phyloP scores from a whole-genome alignment of 2,329 filamentous ascomycete species.

The Fusarium nygamai region DNA sequence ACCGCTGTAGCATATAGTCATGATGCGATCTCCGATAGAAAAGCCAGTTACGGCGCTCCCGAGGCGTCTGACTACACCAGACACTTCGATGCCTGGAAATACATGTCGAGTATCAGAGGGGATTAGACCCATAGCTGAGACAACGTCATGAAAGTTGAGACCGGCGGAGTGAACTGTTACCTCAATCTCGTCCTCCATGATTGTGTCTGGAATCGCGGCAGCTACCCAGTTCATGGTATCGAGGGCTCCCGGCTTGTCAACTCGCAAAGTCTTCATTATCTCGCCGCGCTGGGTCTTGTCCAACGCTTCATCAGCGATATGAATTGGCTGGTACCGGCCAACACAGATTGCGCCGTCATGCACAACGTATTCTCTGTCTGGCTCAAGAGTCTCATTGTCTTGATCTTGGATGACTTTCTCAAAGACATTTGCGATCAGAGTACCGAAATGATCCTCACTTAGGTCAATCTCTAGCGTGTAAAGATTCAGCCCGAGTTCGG shows the following conservation, averaged over 20 bases:
- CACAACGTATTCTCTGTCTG: conserved; percentile 10
- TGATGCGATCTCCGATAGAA: conserved; percentile 39
- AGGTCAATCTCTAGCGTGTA: conserved; percentile 9
- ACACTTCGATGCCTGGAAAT: neutral
- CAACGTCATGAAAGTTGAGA: conserved; percentile 16
- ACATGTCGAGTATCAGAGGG: neutral
- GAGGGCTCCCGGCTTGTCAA: neutral
- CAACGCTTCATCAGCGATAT: neutral
- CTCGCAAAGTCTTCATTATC: neutral
- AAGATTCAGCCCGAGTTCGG: conserved; percentile 1
- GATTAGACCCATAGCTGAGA: conserved; percentile 7
- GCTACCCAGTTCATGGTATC: conserved; percentile 1
- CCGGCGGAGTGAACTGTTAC: neutral
- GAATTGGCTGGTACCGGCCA: conserved; percentile 1
- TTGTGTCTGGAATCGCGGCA: neutral
- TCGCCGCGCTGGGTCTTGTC: neutral
- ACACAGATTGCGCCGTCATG: neutral
- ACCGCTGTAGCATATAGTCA: neutral
- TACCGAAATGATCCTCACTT: neutral
- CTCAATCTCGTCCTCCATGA: neutral
- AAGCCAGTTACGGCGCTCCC: neutral
- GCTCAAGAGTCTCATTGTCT: neutral
- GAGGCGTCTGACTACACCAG: neutral
- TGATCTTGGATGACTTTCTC: neutral
- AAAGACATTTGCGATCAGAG: neutral